Evolutionary conservation across 1,284 basidiomycete species (phyloP).

Genomic region (Fistulinella cinereoalba): DNA sequence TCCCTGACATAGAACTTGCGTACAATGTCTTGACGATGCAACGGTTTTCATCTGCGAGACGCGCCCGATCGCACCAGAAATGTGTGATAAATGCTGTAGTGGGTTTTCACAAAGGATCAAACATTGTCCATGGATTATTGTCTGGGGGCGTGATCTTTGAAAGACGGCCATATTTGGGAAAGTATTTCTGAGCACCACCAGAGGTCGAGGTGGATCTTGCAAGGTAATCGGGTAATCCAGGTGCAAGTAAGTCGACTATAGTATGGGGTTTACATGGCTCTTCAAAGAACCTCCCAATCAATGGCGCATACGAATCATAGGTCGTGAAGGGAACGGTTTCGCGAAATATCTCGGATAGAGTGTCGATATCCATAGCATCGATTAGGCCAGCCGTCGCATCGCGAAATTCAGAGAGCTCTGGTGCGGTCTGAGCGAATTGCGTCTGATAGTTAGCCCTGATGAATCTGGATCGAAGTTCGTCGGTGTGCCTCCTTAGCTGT

Average conservation of each 20-base stretch:
- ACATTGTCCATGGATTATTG: too few relatives aligned
- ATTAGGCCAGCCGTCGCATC: background rate
- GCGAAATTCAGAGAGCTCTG: slow-evolving; percentile 6
- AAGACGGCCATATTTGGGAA: slow-evolving; percentile 4
- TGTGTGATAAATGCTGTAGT: background rate
- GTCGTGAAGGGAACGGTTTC: slow-evolving; percentile 3
- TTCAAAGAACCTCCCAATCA: slow-evolving; percentile 5
- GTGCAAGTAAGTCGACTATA: background rate
- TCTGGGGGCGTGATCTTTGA: background rate
- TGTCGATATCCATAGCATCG: background rate
- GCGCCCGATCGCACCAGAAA: background rate
- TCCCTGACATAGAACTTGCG: background rate
- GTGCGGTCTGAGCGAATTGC: background rate
- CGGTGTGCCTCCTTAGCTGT: background rate
- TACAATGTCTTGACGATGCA: background rate
- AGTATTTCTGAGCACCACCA: background rate
- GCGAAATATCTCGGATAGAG: background rate
- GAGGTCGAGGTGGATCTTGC: background rate
- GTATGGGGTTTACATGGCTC: slow-evolving; percentile 9
- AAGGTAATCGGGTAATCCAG: background rate
- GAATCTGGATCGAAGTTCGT: slow-evolving; percentile 1
- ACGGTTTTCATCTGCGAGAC: background rate
- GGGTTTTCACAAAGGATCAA: background rate
- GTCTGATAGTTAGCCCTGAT: slow-evolving; percentile 2
- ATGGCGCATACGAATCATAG: slow-evolving; percentile 13